A percentile compares a stretch with the other conserved stretches of the same genome.
Evolutionary conservation across 352 stramenopile genomes (phyloP).

Genomic region (Globisporangium splendens): DNA sequence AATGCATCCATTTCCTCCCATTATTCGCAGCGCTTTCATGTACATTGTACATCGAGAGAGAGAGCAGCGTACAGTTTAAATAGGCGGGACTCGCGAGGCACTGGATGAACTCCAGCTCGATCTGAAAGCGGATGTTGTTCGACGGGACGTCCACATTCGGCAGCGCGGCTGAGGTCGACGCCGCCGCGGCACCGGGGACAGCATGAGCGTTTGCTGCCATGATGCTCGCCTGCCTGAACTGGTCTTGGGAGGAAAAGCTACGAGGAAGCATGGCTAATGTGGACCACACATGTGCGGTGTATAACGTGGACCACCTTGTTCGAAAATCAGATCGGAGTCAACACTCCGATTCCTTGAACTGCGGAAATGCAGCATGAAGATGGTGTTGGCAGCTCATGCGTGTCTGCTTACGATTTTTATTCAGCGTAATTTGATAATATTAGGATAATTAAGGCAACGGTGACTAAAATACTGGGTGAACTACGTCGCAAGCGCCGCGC

Average conservation of each 20-base stretch:
- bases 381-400: not conserved
- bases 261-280: not conserved
- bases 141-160: conserved; percentile 62
- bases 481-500: conserved; percentile 4
- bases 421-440: not conserved
- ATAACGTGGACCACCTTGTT: too few species aligned
- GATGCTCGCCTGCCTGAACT: not conserved
- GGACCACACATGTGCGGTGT: too few species aligned
- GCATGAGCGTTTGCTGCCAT: not conserved
- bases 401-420: not conserved
- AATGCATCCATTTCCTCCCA: too few species aligned
- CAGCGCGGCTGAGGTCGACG: not conserved
- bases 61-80: conserved; percentile 68
- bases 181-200: not conserved
- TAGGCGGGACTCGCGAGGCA: conserved; percentile 87
- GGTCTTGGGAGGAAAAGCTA: too few species aligned
- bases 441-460: too few species aligned
- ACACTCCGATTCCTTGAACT: too few species aligned
- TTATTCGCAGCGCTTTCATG: not conserved
- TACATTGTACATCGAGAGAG: not conserved
- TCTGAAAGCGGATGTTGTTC: conserved; percentile 90
- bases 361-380: not conserved
- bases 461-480: not conserved
- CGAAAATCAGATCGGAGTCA: too few species aligned
- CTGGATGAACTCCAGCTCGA: conserved; percentile 93